Base-by-base conservation (phyloP, 257 asterid species). In the Ilex aquifolium region DNA sequence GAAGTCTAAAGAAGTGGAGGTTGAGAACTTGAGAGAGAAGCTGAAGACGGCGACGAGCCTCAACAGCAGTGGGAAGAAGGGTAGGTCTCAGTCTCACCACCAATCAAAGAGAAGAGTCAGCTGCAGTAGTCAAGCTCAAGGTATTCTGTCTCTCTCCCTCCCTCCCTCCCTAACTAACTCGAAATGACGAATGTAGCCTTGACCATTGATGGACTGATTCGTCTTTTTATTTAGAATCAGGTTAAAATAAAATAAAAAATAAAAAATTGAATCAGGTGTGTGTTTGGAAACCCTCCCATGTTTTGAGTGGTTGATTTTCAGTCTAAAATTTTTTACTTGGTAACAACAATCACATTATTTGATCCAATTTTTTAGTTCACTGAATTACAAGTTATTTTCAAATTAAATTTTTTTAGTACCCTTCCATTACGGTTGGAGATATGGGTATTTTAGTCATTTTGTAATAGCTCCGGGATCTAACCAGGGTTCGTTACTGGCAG, bases 81-180 rank as follows among this genome's bases (percentile, higher is more conserved):
- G 73, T n/a, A 82, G 30, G 57, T 53, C 57, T 53, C 56, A 36
- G 8, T 36, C 42, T 4, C 42, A 36, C 8, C 42, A 53, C 15
- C 57, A 83, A 79, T 82, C 95, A 15, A 93, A 77, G 73, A 77
- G 86, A 50, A 79, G 84, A 66, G 92, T 87, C 74, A 85, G 83
- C 76, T 83, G 85, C 73, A 79, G 75, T 64, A 75, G 81, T 66
- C 94, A 85, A 88, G 91, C 92, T 84, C 70, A 66, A 58, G 69
- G 52, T 69, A 50, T 44, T n/a, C 7, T 36, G 2, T 6, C 61
- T 36, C 53, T 57, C 61, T 57, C 21, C 7, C 16, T 48, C 12
- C 17, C 10, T n/a, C 3, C 50, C 12, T 10, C 3, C 29, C 8
- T 39, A 32, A 52, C 44, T 36, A 10, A 46, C 13, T 46, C 10